Evolutionary conservation across 345 rosid species (phyloP).

Genomic region (Murraya koenigii): DNA sequence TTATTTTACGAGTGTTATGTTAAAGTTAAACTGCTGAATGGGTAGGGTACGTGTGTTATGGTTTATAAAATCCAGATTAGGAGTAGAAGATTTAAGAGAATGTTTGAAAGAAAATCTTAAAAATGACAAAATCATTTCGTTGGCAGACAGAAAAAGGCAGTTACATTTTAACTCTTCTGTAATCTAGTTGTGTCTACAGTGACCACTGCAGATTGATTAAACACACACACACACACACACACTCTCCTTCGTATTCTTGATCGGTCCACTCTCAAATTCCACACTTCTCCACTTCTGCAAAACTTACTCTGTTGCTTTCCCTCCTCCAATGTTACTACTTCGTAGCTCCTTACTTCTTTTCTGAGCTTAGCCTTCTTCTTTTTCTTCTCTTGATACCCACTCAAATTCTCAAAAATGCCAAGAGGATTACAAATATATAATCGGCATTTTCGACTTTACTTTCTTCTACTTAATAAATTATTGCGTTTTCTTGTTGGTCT

Average conservation of each 20-base stretch:
- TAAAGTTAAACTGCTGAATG: too few species aligned
- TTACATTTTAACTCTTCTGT: too few species aligned
- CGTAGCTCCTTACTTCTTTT: constrained; percentile 5
- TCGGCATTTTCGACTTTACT: not conserved
- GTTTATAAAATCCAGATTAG: too few species aligned
- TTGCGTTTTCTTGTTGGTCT: not conserved
- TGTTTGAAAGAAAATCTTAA: too few species aligned
- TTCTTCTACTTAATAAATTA: not conserved
- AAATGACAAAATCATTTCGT: too few species aligned
- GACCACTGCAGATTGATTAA: not conserved
- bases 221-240: too few species aligned
- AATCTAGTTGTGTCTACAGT: too few species aligned
- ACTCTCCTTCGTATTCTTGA: not conserved
- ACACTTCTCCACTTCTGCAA: not conserved
- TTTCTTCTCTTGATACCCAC: not conserved
- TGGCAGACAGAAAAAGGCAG: constrained; percentile 1
- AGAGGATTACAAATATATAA: not conserved
- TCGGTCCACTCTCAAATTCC: not conserved
- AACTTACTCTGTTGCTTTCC: not conserved
- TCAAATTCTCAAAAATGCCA: constrained; percentile 4
- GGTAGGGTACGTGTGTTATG: too few species aligned
- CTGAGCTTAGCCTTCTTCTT: not conserved
- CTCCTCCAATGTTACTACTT: too few species aligned
- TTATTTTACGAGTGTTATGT: not conserved
- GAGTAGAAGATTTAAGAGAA: too few species aligned